phyloP scores from a whole-genome alignment of 176 grass and related monocot species.

The Aegilops sharonensis region DNA sequence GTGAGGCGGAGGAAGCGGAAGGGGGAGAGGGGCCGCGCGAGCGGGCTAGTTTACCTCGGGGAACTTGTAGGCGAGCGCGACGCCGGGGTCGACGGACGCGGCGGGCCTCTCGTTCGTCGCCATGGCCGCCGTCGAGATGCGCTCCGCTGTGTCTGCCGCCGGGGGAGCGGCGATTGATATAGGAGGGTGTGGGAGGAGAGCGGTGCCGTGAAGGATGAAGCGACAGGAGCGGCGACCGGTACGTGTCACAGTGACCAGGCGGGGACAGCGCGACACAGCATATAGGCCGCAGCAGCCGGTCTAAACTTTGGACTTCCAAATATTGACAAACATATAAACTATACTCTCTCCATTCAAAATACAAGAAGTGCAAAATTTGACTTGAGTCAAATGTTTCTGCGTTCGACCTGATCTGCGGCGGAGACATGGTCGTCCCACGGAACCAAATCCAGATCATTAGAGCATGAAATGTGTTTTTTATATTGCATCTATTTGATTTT shows the following conservation, averaged over 20 bases:
- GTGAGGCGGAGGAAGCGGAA: not conserved
- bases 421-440: too few species aligned
- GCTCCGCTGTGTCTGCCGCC: not conserved
- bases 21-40: not conserved
- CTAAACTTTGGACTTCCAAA: not conserved
- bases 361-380: too few species aligned
- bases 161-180: not conserved
- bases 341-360: too few species aligned
- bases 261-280: not conserved
- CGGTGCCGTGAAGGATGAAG: conserved; percentile 2
- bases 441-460: too few species aligned
- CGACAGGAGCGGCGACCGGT: not conserved
- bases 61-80: conserved; percentile 75
- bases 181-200: not conserved
- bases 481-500: too few species aligned
- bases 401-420: not conserved
- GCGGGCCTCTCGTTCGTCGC: conserved; percentile 28
- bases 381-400: too few species aligned
- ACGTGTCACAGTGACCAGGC: not conserved
- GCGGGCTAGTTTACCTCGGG: conserved; percentile 42
- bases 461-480: too few species aligned
- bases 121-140: conserved; percentile 15
- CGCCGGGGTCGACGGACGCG: conserved; percentile 45
- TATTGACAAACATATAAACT: too few species aligned
- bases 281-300: not conserved